Evolutionary conservation across 2,329 filamentous ascomycete genomes (phyloP).

Genomic region (Fusarium verrucosum): DNA sequence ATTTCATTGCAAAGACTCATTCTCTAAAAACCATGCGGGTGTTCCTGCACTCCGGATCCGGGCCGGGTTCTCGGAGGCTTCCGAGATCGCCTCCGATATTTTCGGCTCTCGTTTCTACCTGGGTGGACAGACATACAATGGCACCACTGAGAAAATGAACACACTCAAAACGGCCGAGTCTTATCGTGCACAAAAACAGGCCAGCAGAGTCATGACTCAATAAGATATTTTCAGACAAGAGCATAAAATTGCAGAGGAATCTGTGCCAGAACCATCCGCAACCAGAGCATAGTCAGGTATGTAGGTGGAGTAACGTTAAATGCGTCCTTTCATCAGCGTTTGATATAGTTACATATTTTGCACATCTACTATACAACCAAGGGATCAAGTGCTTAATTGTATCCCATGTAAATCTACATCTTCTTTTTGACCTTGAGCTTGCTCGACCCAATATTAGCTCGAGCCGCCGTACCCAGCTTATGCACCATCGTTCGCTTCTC

Average conservation of each 20-base stretch:
- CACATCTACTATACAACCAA: slow-evolving; percentile 45
- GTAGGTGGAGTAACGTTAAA: not conserved
- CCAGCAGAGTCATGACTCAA: not conserved
- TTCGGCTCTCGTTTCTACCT: slow-evolving; percentile 6
- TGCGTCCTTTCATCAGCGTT: slow-evolving; percentile 40
- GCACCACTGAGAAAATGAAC: slow-evolving; percentile 22
- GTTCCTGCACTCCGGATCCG: slow-evolving; percentile 16
- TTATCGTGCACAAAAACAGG: not conserved
- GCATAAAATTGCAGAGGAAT: no score
- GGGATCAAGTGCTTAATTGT: slow-evolving; percentile 1
- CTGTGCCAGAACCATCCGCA: no score
- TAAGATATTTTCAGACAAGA: not conserved
- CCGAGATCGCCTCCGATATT: slow-evolving; percentile 19
- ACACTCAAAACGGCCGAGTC: slow-evolving; percentile 1
- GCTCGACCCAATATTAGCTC: slow-evolving; percentile 72
- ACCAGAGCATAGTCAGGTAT: no score
- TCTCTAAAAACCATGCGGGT: not conserved
- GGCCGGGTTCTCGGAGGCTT: slow-evolving; percentile 27
- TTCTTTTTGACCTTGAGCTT: slow-evolving; percentile 52
- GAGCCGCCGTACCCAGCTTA: slow-evolving; percentile 79
- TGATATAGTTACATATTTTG: slow-evolving; percentile 46
- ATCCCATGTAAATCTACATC: slow-evolving; percentile 40
- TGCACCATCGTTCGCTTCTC: slow-evolving; percentile 81
- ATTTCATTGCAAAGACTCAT: not conserved
- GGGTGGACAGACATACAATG: not conserved